These are phyloP conservation scores for Coccomyxa subellipsoidea DNA, from an alignment of 163 green algal genomes.

Conservation along the genomic window DNA sequence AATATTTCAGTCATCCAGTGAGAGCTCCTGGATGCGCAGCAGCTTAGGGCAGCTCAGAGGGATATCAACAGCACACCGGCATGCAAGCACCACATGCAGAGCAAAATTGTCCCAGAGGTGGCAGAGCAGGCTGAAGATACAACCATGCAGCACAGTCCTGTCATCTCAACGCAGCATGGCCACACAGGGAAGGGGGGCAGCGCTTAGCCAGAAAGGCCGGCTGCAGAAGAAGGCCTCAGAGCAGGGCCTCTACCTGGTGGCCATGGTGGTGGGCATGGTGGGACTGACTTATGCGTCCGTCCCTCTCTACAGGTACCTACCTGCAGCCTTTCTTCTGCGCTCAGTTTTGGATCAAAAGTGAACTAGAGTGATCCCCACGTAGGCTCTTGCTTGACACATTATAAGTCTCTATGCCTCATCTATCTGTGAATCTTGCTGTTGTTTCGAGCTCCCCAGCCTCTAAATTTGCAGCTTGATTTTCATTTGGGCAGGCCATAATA, in stretches of 20 bases:
- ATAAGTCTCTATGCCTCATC: too few relatives aligned
- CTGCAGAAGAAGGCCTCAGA: conserved; percentile 11
- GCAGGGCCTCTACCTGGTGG: conserved; percentile 40
- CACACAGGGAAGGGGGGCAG: not conserved
- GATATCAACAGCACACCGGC: not conserved
- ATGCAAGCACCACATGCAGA: not conserved
- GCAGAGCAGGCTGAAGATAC: not conserved
- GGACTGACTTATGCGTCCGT: conserved; percentile 91
- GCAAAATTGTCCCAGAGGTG: not conserved
- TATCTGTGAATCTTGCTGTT: too few relatives aligned
- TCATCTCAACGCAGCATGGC: not conserved
- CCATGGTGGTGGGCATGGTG: conserved; percentile 85
- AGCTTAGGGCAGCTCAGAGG: not conserved
- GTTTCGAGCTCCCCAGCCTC: too few relatives aligned
- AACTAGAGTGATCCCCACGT: too few relatives aligned
- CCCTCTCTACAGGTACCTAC: conserved; percentile 74
- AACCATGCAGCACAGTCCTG: not conserved
- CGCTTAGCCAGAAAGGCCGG: not conserved
- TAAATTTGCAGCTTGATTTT: too few relatives aligned
- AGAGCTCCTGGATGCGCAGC: not conserved
- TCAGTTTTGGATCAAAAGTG: too few relatives aligned
- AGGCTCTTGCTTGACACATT: too few relatives aligned
- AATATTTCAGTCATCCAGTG: not conserved
- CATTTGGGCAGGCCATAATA: too few relatives aligned
- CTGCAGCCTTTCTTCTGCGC: not conserved